Base-by-base conservation (phyloP, 495 filamentous ascomycete genomes). In the Annulohypoxylon maeteangense region DNA sequence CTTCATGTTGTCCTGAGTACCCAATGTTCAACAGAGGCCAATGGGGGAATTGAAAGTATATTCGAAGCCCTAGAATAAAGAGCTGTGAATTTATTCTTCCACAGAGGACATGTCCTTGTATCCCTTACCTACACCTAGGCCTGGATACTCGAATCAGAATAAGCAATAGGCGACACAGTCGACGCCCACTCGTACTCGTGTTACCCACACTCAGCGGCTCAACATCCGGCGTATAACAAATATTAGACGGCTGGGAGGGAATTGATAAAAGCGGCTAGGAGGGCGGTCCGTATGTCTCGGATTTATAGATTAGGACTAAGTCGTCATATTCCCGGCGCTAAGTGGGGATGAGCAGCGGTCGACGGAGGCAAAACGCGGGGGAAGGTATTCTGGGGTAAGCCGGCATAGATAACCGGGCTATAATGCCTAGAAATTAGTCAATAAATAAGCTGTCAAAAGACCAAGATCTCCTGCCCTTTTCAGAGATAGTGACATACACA, bases 311-410 rank as follows among this genome's bases (percentile, higher is more conserved):
- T 18, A 6, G 29, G 44, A 23, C 22, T 31, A 62, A 40, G 16
- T 22, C 51, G 48, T 36, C 50, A 50, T 56, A 18, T 20, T 31
- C 4, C 4, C 45, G 16, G 50, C 22, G 14, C 29, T 16, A 22
- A n/a, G 68, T 57, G 68, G 68, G 60, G 62, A 38, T 23, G 44
- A 44, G 11, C 12, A 27, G 56, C 32, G 51, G 57, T 32, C 54
- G 29, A 4, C 40, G 62, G 62, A 56, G 68, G 62, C 62, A 71
- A 65, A 54, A 54, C 50, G 68, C 62, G 68, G 68, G 68, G 44
- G 18, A 36, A 51, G 18, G 5, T 5, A n/a, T 14, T 40, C 36
- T 61, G 32, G 55, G 65, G 50, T 45, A 23, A 23, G 2, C 40
- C 40, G 38, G 10, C 2, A 34, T 7, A 12, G n/a, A 25, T 31